These are phyloP conservation scores for Colletotrichum magnum DNA, from an alignment of 2,329 filamentous ascomycete genomes.

Conservation along the genomic window DNA sequence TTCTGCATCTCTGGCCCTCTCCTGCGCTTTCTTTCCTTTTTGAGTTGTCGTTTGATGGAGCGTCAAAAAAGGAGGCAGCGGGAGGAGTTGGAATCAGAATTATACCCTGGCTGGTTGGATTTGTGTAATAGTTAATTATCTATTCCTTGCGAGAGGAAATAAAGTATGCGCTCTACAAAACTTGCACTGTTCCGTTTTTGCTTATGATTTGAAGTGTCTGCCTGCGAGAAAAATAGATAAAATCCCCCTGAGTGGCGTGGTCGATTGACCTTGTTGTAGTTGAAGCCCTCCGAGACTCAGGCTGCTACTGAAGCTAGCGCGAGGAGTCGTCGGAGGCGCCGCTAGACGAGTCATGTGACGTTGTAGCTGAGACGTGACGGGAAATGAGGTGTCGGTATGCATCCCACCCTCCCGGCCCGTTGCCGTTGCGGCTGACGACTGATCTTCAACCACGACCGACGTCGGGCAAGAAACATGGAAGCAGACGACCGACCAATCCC, in stretches of 20 bases:
- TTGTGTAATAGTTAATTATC: constrained; percentile 39
- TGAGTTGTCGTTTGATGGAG: constrained; percentile 4
- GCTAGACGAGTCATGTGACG: constrained; percentile 13
- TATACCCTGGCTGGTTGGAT: constrained; percentile 39
- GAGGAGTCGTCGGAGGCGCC: background rate
- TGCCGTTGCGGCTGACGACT: constrained; percentile 3
- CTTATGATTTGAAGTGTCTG: background rate
- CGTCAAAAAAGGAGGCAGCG: constrained; percentile 30
- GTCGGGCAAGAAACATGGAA: background rate
- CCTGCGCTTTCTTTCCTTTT: constrained; percentile 12
- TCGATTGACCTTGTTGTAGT: no score
- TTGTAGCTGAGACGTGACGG: constrained; percentile 10
- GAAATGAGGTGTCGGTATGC: constrained; percentile 18
- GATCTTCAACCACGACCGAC: constrained; percentile 1
- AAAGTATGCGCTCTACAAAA: constrained; percentile 21
- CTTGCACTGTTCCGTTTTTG: background rate
- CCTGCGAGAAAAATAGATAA: background rate
- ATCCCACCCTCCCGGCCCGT: background rate
- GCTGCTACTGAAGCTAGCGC: no score
- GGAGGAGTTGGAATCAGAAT: constrained; percentile 24
- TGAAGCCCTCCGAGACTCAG: no score
- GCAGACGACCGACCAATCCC: no score
- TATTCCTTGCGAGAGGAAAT: constrained; percentile 14
- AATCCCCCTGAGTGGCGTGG: no score
- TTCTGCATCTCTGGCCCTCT: constrained; percentile 16